phyloP scores from a whole-genome alignment of 306 rosid species.

The Acacia crassicarpa region DNA sequence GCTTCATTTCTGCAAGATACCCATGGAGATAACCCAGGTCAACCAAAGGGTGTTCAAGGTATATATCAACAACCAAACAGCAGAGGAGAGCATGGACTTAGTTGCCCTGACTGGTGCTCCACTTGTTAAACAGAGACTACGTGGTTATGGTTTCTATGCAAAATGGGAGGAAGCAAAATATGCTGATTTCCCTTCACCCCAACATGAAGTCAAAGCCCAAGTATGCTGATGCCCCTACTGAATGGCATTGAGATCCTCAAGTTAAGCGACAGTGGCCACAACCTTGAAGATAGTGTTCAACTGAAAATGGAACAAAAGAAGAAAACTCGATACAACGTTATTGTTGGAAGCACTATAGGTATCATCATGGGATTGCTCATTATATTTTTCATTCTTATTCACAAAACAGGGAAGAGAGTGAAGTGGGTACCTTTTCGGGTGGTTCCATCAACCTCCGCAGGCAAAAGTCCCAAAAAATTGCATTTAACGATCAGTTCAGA shows the following conservation, averaged over 20 bases:
- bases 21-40: conserved; percentile 8
- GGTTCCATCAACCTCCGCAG: neutral
- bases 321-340: neutral
- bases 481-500: conserved; percentile 24
- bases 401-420: neutral
- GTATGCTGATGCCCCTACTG: conserved; percentile 37
- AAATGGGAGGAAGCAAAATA: conserved; percentile 20
- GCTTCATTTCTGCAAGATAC: conserved; percentile 49
- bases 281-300: conserved; percentile 32
- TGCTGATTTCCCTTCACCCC: conserved; percentile 41
- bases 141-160: conserved; percentile 31
- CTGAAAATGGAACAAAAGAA: conserved; percentile 13
- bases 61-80: conserved; percentile 45
- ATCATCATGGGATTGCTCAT: conserved; percentile 19
- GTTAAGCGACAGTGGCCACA: conserved; percentile 35
- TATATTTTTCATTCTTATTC: neutral
- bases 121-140: conserved; percentile 32
- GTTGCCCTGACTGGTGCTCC: conserved; percentile 34
- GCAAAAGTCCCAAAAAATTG: neutral
- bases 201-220: conserved; percentile 36
- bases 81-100: conserved; percentile 37
- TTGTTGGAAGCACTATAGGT: conserved; percentile 23
- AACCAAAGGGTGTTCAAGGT: conserved; percentile 44
- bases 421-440: conserved; percentile 3
- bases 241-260: conserved; percentile 51